Conservation (phyloP, 257 asterid species). For the Ballota nigra region DNA sequence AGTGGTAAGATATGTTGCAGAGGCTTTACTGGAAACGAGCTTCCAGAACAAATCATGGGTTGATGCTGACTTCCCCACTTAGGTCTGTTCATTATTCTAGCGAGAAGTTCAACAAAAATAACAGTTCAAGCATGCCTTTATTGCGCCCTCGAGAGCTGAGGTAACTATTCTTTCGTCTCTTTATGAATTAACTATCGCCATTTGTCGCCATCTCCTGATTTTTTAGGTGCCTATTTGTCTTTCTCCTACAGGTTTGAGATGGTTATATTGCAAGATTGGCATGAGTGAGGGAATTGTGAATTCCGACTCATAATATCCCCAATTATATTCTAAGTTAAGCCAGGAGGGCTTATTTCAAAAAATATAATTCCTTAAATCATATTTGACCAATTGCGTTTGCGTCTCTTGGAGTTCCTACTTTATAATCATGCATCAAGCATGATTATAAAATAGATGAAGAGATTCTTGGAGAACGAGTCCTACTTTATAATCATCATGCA, state of each 20-base stretch:
- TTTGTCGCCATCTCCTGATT: slow-evolving; percentile 36
- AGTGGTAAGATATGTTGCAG: slow-evolving; percentile 43
- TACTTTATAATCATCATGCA: neutral
- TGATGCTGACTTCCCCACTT: slow-evolving; percentile 91
- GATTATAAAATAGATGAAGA: neutral
- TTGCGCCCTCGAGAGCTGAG: slow-evolving; percentile 90
- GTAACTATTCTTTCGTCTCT: slow-evolving; percentile 35
- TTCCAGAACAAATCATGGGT: slow-evolving; percentile 67
- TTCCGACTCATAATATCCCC: slow-evolving; percentile 37
- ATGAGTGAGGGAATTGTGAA: slow-evolving; percentile 47
- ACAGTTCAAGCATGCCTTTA: slow-evolving; percentile 54
- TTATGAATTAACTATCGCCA: slow-evolving; percentile 20
- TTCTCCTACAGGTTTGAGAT: slow-evolving; percentile 61
- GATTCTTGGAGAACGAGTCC: neutral
- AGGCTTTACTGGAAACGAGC: slow-evolving; percentile 97
- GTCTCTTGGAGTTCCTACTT: slow-evolving; percentile 2
- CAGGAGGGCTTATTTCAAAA: slow-evolving; percentile 13
- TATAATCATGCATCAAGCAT: slow-evolving; percentile 3
- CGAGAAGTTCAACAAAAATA: slow-evolving; percentile 41
- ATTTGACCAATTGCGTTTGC: neutral
- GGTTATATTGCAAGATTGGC: slow-evolving; percentile 50
- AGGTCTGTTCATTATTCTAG: slow-evolving; percentile 54
- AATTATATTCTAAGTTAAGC: slow-evolving; percentile 11
- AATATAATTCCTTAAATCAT: slow-evolving; percentile 3
- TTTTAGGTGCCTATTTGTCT: slow-evolving; percentile 38